Evolutionary conservation across 768 basidiomycete genomes (phyloP), one percentile per base, ranked within the genome.

Genomic region (Suillus fuscotomentosus): DNA sequence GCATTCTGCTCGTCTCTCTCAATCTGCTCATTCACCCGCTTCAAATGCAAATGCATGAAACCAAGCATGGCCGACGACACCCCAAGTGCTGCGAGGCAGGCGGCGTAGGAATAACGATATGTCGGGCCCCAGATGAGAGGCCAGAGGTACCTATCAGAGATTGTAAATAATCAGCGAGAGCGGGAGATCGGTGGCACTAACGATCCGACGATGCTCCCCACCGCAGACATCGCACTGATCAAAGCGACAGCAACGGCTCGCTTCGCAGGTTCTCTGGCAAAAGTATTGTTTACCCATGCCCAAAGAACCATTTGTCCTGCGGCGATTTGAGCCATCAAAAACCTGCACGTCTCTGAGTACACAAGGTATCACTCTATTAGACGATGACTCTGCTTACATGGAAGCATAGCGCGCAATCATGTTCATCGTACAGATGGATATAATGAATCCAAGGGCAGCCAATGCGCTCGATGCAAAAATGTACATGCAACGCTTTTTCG

Each of bases 191-290:
- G 61, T 70, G 51, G 9, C 31, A 84, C 85, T 77, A 78, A 94
- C 79, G 91, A 88, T 64, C 93, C 93, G 51, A 86, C 77, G 56
- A 95, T 81, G 77, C 94, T 95, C 0, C 93, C 94, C 4, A 90
- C 81, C 71, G 91, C 89, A 14, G 88, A 88, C 70, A 92, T 86
- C 50, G 87, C 85, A 73, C 94, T 92, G 70, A 93, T 86, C 61
- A 90, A 73, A 0, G 91, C 93, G 43, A 95, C 79, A 15, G 88
- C 88, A n/a, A 93, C 88, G 5, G 92, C 90, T 11, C 94, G 87
- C 75, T 94, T 94, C 24, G 88, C 85, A 2, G 92, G 86, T n/a
- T 92, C 87, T n/a, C 88, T 85, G 38, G 91, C 85, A 74, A 95
- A 80, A 8, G 80, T 78, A 65, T 80, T 83, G 54, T 79, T 79